Base-by-base conservation (phyloP, 129 eudicot genomes). In the Kitagawia praeruptora region DNA sequence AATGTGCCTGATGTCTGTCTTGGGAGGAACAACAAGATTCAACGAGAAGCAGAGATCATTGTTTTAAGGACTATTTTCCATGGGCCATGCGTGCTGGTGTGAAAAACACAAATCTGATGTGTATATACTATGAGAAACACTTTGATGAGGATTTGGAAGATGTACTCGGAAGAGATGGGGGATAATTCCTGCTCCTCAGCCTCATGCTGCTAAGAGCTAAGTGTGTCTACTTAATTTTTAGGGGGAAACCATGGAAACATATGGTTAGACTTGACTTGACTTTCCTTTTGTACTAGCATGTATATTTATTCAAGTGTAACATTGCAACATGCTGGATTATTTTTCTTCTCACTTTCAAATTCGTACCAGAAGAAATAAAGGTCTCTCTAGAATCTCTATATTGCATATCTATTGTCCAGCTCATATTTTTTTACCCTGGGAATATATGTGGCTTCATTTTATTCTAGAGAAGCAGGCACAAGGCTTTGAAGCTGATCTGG, bases 21-120 rank as follows among this genome's bases (percentile, higher is more conserved):
- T 88, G 15, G 98, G 98, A 61, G 98, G 98, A 77, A 87, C 95
- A 10, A 95, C 87, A 13, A 87, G 98, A 80, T 93, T 93, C 81
- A 93, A 80, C 12, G 88, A 70, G 40, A 91, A 79, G 79, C 98
- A 91, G 82, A 85, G 97, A 80, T 80, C 85, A 16, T 31, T 91
- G 79, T 93, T 93, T 76, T 88, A 87, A 77, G 77, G 93, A 93
- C 74, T 90, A 90, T 86, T 90, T 90, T 67, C 96, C 96, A 10
- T 91, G 96, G 96, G 96, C 96, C 45, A 63, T 88, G 37, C 87
- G 83, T 53, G 96, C 96, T 19, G 96, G 96, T 38, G 70, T 85
- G 80, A 79, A 77, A 46, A 76, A 84, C 77, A 88, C 88, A 3
- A 89, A 91, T 76, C 89, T 91, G 4, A 88, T 91, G 91, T 91